Evolutionary conservation across 2,329 filamentous ascomycete species (phyloP).

Genomic region (Phoma sp.): DNA sequence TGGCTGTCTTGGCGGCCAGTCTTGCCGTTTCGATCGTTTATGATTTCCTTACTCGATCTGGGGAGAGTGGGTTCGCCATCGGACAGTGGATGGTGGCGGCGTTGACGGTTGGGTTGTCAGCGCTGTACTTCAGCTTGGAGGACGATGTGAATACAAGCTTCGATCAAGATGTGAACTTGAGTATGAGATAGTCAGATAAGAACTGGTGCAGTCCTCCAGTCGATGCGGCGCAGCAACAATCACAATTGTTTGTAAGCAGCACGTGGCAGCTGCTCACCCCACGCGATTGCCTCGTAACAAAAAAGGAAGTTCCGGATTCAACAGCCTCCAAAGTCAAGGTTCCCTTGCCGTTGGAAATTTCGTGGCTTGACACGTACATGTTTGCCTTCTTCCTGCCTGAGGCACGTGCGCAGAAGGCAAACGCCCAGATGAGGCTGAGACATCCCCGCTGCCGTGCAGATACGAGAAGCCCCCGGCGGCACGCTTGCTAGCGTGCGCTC

Average conservation of each 20-base stretch:
- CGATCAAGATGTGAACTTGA: background rate
- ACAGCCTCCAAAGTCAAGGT: background rate
- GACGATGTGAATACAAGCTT: constrained; percentile 8
- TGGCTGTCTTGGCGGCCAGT: constrained; percentile 11
- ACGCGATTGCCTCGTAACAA: background rate
- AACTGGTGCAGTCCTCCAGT: background rate
- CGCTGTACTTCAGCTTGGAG: constrained; percentile 15
- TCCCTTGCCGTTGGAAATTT: background rate
- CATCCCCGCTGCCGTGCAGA: constrained; percentile 11
- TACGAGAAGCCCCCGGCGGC: constrained; percentile 7
- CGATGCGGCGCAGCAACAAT: background rate
- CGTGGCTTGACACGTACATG: constrained; percentile 14
- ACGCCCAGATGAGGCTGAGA: constrained; percentile 11
- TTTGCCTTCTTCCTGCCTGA: constrained; percentile 10
- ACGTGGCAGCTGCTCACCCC: background rate
- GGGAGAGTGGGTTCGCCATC: constrained; percentile 19
- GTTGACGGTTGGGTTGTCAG: constrained; percentile 12
- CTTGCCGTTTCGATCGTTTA: constrained; percentile 13
- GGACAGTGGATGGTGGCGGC: constrained; percentile 24
- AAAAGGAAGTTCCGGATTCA: too few species aligned
- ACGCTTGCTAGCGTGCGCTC: too few species aligned
- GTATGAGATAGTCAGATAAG: background rate
- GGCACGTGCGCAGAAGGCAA: constrained; percentile 13
- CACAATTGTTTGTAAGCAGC: too few species aligned
- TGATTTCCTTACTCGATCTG: constrained; percentile 4